These are phyloP conservation scores for Coniochaeta ligniaria DNA, from an alignment of 2,329 filamentous ascomycete species.

Conservation along the genomic window DNA sequence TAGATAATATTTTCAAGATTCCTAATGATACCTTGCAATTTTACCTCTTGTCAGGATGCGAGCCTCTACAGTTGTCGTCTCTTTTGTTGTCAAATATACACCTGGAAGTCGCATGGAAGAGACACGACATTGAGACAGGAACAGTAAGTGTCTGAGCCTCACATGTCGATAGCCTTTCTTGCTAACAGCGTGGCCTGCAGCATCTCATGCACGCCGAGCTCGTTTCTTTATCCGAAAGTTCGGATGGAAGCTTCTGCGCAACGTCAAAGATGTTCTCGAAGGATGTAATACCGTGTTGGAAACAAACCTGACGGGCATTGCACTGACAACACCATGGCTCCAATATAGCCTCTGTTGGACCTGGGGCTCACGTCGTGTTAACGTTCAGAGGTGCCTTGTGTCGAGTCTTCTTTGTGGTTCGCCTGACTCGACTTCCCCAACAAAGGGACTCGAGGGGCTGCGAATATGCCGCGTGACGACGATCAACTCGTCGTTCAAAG, in stretches of 20 bases:
- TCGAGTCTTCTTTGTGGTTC: not conserved
- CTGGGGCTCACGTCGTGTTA: not conserved
- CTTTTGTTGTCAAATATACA: not conserved
- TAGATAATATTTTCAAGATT: not conserved
- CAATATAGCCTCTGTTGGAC: too few relatives aligned
- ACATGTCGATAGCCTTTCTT: not conserved
- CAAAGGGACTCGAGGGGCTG: not conserved
- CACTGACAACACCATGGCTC: not conserved
- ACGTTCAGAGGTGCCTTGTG: not conserved
- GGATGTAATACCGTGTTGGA: not conserved
- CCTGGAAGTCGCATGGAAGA: too few relatives aligned
- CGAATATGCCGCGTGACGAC: not conserved
- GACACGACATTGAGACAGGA: not conserved
- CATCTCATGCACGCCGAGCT: not conserved
- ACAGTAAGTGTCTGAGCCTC: not conserved
- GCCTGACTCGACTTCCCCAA: not conserved
- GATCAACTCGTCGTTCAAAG: not conserved
- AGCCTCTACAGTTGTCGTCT: not conserved
- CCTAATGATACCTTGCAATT: not conserved
- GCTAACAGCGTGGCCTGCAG: not conserved
- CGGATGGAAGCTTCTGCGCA: not conserved
- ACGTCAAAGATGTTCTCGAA: not conserved
- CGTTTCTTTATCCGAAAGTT: not conserved
- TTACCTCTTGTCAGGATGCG: not conserved
- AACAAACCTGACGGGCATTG: not conserved